phyloP scores from a whole-genome alignment of 495 filamentous ascomycete genomes.

The Bryoglossum gracile region DNA sequence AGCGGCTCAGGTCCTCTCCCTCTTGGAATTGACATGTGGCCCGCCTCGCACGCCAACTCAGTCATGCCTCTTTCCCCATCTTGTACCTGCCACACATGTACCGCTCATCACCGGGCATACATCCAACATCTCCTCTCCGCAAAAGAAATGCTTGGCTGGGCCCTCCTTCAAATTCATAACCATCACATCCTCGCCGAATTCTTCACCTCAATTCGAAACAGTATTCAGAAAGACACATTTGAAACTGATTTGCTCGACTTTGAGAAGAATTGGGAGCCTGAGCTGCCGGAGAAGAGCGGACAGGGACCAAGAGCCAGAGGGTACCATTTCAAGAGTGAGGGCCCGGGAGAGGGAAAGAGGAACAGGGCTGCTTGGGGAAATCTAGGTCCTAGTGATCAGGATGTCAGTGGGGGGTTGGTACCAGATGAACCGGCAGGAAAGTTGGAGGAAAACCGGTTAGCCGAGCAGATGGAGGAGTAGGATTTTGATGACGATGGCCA shows the following conservation, averaged over 20 bases:
- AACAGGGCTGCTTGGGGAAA: constrained; percentile 59
- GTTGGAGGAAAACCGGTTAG: constrained; percentile 56
- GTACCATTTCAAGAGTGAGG: constrained; percentile 69
- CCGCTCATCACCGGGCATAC: constrained; percentile 76
- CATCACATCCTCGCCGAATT: constrained; percentile 62
- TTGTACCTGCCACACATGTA: constrained; percentile 82
- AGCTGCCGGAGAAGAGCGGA: constrained; percentile 66
- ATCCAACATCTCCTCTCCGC: constrained; percentile 78
- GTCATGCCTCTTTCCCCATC: constrained; percentile 46
- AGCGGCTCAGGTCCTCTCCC: constrained; percentile 29
- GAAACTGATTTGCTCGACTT: constrained; percentile 54
- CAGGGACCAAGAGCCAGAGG: constrained; percentile 76
- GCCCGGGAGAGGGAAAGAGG: constrained; percentile 55
- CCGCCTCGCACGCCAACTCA: constrained; percentile 44
- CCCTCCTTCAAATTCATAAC: constrained; percentile 87
- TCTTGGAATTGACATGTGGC: constrained; percentile 74
- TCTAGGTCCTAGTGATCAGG: constrained; percentile 35
- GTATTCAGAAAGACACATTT: constrained; percentile 54
- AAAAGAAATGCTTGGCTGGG: constrained; percentile 96
- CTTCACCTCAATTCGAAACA: constrained; percentile 59
- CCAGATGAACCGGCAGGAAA: constrained; percentile 43
- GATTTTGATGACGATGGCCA: too few species aligned
- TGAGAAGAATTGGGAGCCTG: constrained; percentile 50
- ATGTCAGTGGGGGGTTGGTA: constrained; percentile 39
- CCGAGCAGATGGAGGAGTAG: constrained; percentile 32